Base-by-base conservation (phyloP, 2,329 filamentous ascomycete species). In the Ophiostoma himal-ulmi region DNA sequence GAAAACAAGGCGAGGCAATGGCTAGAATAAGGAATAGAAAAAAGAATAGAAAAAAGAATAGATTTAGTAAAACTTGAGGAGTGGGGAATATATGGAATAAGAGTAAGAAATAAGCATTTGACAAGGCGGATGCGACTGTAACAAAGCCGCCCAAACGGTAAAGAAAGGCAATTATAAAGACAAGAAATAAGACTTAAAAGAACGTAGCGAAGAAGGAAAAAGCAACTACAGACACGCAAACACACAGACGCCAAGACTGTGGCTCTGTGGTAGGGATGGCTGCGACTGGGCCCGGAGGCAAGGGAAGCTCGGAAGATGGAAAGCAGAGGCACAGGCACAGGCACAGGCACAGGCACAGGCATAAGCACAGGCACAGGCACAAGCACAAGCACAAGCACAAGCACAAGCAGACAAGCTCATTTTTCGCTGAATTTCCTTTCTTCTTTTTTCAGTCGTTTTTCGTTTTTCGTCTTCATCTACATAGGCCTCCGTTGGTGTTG, bases 211-310 rank as follows among this genome's bases (percentile, higher is more conserved):
- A 68, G 36, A 44, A 64, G 8, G 62, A 62, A 36, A 57, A 64
- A 17, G 36, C 48, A 54, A 70, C n/a, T 14, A 67, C 10, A 17
- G 14, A 48, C 41, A 20, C 36, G 4, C 1, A 34, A 57, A 36
- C 57, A 34, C 30, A 69, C 10, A 64, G 60, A 34, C 36, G 26
- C 52, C n/a, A 57, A 57, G 52, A 62, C 22, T 17, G 57, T 62
- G 26, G n/a, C 52, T 57, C 7, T 57, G 30, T 30, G 52, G 52
- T 41, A 67, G 60, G 68, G 68, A 67, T 70, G 68, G 52, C 60
- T 70, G 48, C 41, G 48, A 30, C 44, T 34, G 39, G 60, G 52
- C 8, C 48, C 52, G 52, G 65, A 69, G 68, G 68, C 68, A 62
- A 64, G 68, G 57, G 52, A 57, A 57, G 41, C 41, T 44, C 41